phyloP scores from a whole-genome alignment of 148 eudicot genomes.

The Silene latifolia region DNA sequence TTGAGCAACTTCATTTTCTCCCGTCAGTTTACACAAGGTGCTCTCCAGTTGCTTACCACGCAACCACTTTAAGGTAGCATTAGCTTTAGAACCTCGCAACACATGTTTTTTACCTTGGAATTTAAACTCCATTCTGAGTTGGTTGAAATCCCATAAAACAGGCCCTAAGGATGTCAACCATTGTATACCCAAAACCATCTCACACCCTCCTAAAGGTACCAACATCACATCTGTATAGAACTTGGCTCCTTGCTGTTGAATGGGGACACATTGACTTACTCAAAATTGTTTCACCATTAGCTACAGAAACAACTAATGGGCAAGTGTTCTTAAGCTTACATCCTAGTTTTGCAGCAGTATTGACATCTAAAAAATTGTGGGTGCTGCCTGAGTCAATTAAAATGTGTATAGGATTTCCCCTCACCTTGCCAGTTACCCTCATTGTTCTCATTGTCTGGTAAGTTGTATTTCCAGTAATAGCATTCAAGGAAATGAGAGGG shows the following conservation, averaged over 20 bases:
- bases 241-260: background rate
- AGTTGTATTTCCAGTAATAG: background rate
- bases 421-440: background rate
- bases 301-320: too few relatives aligned
- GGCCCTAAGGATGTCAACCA: too few relatives aligned
- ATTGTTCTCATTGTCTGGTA: constrained; percentile 4
- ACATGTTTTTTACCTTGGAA: background rate
- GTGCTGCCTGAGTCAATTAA: too few relatives aligned
- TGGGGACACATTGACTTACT: background rate
- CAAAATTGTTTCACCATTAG: background rate
- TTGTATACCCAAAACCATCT: too few relatives aligned
- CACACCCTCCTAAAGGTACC: background rate
- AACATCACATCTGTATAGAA: background rate
- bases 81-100: background rate
- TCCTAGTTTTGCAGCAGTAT: background rate
- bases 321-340: background rate
- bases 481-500: too few relatives aligned
- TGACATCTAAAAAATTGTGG: background rate
- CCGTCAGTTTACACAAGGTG: background rate
- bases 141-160: background rate
- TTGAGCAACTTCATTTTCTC: background rate
- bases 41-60: background rate
- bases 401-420: too few relatives aligned
- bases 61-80: background rate
- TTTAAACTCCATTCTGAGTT: background rate